Conservation (phyloP, 1,284 basidiomycete genomes). For the Phenoliferia sp. region DNA sequence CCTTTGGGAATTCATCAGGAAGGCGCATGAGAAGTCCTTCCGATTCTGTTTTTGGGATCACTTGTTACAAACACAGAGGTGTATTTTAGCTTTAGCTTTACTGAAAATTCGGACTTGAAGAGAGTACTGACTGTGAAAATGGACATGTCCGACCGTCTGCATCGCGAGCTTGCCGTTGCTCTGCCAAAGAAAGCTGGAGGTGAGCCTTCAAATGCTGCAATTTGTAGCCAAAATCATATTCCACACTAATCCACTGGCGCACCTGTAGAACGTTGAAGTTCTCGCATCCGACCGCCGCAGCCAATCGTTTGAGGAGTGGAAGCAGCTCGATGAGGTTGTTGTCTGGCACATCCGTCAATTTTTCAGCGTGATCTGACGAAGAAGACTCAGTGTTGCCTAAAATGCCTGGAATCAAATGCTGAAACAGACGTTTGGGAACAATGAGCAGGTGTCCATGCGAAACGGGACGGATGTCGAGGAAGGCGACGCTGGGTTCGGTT, state of each 20-base stretch:
- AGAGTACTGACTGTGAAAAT: conserved; percentile 35
- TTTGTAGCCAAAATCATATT: background rate
- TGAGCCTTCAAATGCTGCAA: too few relatives aligned
- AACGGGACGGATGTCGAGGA: conserved; percentile 45
- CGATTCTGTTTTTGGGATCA: conserved; percentile 47
- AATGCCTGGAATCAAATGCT: background rate
- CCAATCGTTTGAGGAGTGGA: conserved; percentile 43
- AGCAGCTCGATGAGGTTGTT: conserved; percentile 43
- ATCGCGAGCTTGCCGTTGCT: conserved; percentile 37
- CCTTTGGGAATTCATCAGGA: conserved; percentile 42
- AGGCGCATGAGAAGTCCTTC: conserved; percentile 46
- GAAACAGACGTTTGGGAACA: conserved; percentile 42
- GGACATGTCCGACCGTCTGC: conserved; percentile 34
- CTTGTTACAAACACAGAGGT: conserved; percentile 27
- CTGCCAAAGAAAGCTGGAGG: too few relatives aligned
- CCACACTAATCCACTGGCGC: conserved; percentile 11
- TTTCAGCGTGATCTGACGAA: conserved; percentile 40
- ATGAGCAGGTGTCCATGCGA: conserved; percentile 45
- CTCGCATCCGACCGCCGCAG: conserved; percentile 42
- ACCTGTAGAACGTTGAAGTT: conserved; percentile 48
- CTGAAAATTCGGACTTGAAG: too few relatives aligned
- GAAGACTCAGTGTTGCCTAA: conserved; percentile 15
- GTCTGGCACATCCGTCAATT: conserved; percentile 46
- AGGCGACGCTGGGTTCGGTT: conserved; percentile 25
- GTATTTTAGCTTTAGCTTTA: background rate